phyloP scores from a whole-genome alignment of 2,329 filamentous ascomycete species.

The Diaporthe vexans region DNA sequence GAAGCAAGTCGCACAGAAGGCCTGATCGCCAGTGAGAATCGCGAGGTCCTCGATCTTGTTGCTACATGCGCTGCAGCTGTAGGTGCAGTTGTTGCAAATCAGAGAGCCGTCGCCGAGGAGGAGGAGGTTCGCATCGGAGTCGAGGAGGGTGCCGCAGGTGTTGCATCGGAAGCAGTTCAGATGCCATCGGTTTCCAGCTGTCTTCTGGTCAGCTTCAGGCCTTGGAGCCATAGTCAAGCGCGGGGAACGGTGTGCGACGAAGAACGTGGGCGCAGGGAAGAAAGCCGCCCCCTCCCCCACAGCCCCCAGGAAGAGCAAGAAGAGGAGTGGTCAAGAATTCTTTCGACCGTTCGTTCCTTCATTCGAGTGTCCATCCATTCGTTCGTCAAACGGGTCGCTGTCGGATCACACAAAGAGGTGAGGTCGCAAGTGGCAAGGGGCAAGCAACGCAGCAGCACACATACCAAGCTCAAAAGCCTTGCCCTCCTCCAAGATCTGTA shows the following conservation, averaged over 20 bases:
- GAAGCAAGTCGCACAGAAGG: slow-evolving; percentile 97
- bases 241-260: slow-evolving; percentile 10
- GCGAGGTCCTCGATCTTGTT: slow-evolving; percentile 99
- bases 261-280: slow-evolving; percentile 3
- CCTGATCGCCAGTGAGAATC: slow-evolving; percentile 97
- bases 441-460: slow-evolving; percentile 48
- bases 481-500: slow-evolving; percentile 94
- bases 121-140: slow-evolving; percentile 97
- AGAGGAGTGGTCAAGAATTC: neutral
- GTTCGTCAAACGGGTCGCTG: neutral
- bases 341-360: neutral
- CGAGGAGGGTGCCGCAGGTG: slow-evolving; percentile 93
- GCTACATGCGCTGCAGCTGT: slow-evolving; percentile 95
- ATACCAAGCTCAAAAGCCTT: slow-evolving; percentile 97
- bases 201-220: slow-evolving; percentile 43
- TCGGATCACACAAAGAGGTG: neutral
- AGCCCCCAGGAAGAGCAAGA: neutral
- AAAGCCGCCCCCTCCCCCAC: neutral
- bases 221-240: slow-evolving; percentile 41
- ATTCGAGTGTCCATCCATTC: neutral
- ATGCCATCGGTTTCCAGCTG: slow-evolving; percentile 97
- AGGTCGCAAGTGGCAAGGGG: slow-evolving; percentile 8
- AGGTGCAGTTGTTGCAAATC: slow-evolving; percentile 99
- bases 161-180: slow-evolving; percentile 99
- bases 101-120: slow-evolving; percentile 97